Percentiles rank a stretch among this genome's conserved stretches.
Evolutionary conservation across 192 early-diverging fungal species (phyloP).

Genomic region (Mortierella antarctica): DNA sequence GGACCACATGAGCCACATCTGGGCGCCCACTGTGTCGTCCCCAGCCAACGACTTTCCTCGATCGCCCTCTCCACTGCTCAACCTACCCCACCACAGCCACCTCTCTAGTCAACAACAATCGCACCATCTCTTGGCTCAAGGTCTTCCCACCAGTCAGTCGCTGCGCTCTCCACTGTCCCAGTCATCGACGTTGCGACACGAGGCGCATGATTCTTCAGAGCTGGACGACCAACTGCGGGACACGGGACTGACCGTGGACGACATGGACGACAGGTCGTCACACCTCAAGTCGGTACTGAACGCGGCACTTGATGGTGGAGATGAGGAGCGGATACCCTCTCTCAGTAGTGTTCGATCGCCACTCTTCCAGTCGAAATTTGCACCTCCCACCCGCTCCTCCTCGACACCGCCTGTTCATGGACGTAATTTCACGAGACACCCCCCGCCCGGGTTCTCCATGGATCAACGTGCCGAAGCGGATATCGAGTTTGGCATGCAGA

Average conservation of each 20-base stretch:
- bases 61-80: slow-evolving; percentile 66
- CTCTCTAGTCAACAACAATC: slow-evolving; percentile 44
- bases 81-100: slow-evolving; percentile 56
- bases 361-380: slow-evolving; percentile 53
- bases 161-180: slow-evolving; percentile 45
- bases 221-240: slow-evolving; percentile 51
- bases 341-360: slow-evolving; percentile 41
- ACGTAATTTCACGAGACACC: slow-evolving; percentile 59
- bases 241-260: slow-evolving; percentile 23
- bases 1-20: slow-evolving; percentile 53
- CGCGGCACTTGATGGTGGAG: slow-evolving; percentile 68
- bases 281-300: slow-evolving; percentile 70
- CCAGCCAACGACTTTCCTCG: slow-evolving; percentile 64
- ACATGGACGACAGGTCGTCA: slow-evolving; percentile 38
- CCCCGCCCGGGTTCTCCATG: slow-evolving; percentile 46
- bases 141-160: slow-evolving; percentile 42
- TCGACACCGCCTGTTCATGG: slow-evolving; percentile 74
- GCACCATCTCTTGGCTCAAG: slow-evolving; percentile 40
- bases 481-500: slow-evolving; percentile 62
- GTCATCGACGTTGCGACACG: slow-evolving; percentile 41
- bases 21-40: slow-evolving; percentile 44
- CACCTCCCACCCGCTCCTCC: slow-evolving; percentile 70
- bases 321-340: slow-evolving; percentile 61
- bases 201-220: slow-evolving; percentile 50
- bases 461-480: slow-evolving; percentile 58